A percentile compares a stretch with the other conserved stretches of the same genome.
These are phyloP conservation scores for Trametes gibbosa DNA, from an alignment of 768 basidiomycete species.

Conservation along the genomic window DNA sequence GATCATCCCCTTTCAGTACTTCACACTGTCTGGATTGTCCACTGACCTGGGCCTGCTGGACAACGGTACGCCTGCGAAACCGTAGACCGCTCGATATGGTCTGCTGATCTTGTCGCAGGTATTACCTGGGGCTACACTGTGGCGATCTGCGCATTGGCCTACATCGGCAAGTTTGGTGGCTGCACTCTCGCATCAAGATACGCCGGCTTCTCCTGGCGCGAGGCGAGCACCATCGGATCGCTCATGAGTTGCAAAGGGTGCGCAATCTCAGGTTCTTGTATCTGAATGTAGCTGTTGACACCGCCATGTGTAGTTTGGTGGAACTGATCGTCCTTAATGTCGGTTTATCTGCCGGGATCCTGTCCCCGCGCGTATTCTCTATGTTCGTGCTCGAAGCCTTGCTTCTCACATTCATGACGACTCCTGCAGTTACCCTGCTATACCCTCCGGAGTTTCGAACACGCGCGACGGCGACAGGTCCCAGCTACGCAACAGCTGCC, in stretches of 20 bases:
- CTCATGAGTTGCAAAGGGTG: conserved; percentile 97
- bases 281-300: not conserved
- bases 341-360: conserved; percentile 76
- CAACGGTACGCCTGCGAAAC: conserved; percentile 43
- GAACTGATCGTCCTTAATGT: conserved; percentile 97
- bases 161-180: conserved; percentile 85
- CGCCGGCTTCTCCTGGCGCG: conserved; percentile 75
- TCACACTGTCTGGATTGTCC: conserved; percentile 86
- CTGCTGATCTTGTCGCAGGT: conserved; percentile 34
- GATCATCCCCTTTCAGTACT: conserved; percentile 57
- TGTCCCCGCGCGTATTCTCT: conserved; percentile 73
- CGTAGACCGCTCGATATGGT: not conserved
- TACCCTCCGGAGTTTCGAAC: conserved; percentile 64
- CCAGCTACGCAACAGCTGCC: conserved; percentile 44
- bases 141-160: conserved; percentile 75
- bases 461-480: conserved; percentile 45
- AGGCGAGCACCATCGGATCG: conserved; percentile 80
- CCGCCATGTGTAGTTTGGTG: conserved; percentile 53
- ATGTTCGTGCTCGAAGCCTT: conserved; percentile 93
- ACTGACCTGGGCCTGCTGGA: conserved; percentile 86
- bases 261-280: conserved; percentile 14
- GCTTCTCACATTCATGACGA: conserved; percentile 82
- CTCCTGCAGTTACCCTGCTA: conserved; percentile 62
- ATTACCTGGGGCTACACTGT: conserved; percentile 89
- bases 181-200: conserved; percentile 69